Base-by-base conservation (phyloP, 257 asterid species). In the Mentha longifolia region DNA sequence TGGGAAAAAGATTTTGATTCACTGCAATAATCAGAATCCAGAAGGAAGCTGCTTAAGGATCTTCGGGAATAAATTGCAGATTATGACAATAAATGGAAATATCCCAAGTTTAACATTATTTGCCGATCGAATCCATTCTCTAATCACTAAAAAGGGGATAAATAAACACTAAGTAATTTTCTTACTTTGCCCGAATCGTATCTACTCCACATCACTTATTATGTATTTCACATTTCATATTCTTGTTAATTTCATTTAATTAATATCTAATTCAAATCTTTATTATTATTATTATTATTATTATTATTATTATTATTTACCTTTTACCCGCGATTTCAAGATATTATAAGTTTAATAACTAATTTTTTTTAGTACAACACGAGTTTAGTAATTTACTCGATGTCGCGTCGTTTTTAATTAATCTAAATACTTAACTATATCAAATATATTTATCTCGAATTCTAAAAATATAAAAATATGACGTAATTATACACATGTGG, bases 21-120 rank as follows among this genome's bases (percentile, higher is more conserved):
- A 10, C 47, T 45, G 31, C 60, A 31, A n/a, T 61, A 49, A 16
- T 47, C 63, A 65, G 43, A 57, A 71, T 72, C 66, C 66, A 25
- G 50, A 41, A 22, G 20, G 28, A 3, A 25, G 30, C 58, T 19
- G 0, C 15, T 31, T 11, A 62, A 61, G 57, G 64, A 79, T 75
- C 76, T 46, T 72, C 33, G 49, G 45, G 39, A 55, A 42, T 28
- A 17, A 75, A 71, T 56, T 42, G 33, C 65, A 72, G 76, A 80
- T 76, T 72, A 47, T 57, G 74, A 73, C 43, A 76, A 17, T 80
- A 61, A 72, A 68, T 76, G 69, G 10, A 56, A 15, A 41, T 63
- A 72, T 73, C 70, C 47, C 57, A 56, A 67, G 14, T 45, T 54
- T 25, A 33, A 61, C 60, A 28, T 5, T 16, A 20, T 60, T 65